Base-by-base conservation (phyloP, 305 asterid species). In the Salvia sclarea region DNA sequence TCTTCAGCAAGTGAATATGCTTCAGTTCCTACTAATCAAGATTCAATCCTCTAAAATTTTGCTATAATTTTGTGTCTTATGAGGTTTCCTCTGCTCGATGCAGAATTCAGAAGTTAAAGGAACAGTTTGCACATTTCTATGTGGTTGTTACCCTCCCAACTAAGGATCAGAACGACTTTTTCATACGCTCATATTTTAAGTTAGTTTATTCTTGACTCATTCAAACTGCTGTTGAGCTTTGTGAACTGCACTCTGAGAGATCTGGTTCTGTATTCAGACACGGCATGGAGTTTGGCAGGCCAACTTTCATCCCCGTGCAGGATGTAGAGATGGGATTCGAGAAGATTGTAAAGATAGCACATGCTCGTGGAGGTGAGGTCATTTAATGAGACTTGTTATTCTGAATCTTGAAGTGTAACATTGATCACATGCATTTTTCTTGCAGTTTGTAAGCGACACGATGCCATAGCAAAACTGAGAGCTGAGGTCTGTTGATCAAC, bases 311-410 rank as follows among this genome's bases (percentile, higher is more conserved):
- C 74, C 98, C 90, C 8, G 99, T 87, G 55, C 82, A 78, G 48
- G 90, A 91, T 79, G 66, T 84, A 11, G 97, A 91, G 82, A 94
- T 91, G 99, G 97, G 97, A 56, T 89, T 89, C 59, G 98, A 94
- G 84, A 86, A 86, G 87, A 91, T 91, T 55, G 91, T 89, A 52
- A 94, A 87, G 78, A 76, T 94, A 53, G 90, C 96, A 66, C 95
- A 81, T 76, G 96, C 96, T 76, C 99, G 89, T 56, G 95, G 98
- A 78, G 92, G 99, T 94, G 84, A 79, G 78, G n/a, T 41, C 13
- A 30, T 47, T 30, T 8, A 30, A 30, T n/a, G 62, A 31, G 43
- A 28, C 61, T 56, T 52, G 47, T 35, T 25, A 45, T 66, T 64
- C 49, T 53, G 49, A 70, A 57, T 35, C 44, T 10, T 59, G 49